Conservation (phyloP, 2,329 filamentous ascomycete species). For the Colletotrichum plurivorum region DNA sequence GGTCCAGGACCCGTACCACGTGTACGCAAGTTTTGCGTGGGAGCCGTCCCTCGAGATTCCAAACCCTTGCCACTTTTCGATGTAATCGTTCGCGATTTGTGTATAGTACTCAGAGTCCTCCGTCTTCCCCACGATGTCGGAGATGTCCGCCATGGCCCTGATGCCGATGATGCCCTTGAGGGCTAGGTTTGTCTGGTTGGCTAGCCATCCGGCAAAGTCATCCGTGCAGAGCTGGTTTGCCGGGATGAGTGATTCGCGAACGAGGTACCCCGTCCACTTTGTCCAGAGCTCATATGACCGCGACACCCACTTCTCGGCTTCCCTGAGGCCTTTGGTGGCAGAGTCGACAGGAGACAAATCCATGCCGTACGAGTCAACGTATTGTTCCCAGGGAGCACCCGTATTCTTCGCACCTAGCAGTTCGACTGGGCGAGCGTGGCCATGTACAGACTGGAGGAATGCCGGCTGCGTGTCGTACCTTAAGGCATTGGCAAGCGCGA, state of each 20-base stretch:
- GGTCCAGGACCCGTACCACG: constrained; percentile 87
- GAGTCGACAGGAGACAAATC: constrained; percentile 72
- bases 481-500: constrained; percentile 83
- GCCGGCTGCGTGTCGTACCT: constrained; percentile 71
- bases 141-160: constrained; percentile 81
- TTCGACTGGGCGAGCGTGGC: constrained; percentile 42
- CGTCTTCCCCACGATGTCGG: constrained; percentile 69
- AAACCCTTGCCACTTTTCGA: constrained; percentile 79
- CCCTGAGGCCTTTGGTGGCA: constrained; percentile 59
- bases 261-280: constrained; percentile 82
- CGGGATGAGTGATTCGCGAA: constrained; percentile 78
- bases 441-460: constrained; percentile 69
- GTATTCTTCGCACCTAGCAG: constrained; percentile 11
- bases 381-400: constrained; percentile 48
- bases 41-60: constrained; percentile 79
- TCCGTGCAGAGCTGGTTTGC: constrained; percentile 83
- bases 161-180: constrained; percentile 85
- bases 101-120: constrained; percentile 73
- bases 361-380: constrained; percentile 59
- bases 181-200: constrained; percentile 81
- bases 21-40: constrained; percentile 83
- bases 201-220: constrained; percentile 83
- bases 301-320: constrained; percentile 56
- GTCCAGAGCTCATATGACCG: constrained; percentile 79
- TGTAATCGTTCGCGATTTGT: constrained; percentile 75